phyloP scores from a whole-genome alignment of 805 yeast genomes.

The Yarrowia phangngaensis region DNA sequence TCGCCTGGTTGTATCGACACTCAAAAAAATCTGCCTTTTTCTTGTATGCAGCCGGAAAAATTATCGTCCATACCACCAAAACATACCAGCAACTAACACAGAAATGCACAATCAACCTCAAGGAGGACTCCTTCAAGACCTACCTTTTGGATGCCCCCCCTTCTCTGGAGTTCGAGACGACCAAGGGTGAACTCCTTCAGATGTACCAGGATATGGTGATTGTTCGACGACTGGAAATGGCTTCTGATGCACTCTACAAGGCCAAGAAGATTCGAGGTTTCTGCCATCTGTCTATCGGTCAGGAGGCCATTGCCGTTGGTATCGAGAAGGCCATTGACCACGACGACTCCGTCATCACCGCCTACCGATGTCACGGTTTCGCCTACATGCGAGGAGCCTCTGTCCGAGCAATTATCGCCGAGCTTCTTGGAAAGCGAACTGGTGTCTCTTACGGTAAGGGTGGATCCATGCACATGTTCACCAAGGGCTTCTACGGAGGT shows the following conservation, averaged over 20 bases:
- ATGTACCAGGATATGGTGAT: conserved; percentile 96
- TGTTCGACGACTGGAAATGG: conserved; percentile 95
- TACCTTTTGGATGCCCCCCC: conserved; percentile 76
- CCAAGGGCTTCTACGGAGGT: conserved; percentile 96
- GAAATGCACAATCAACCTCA: conserved; percentile 26
- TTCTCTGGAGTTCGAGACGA: conserved; percentile 66
- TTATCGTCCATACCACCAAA: conserved; percentile 6
- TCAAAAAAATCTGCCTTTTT: not conserved
- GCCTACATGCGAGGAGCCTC: conserved; percentile 95
- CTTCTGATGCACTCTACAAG: conserved; percentile 95
- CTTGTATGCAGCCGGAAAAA: conserved; percentile 21
- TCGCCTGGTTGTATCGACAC: not conserved
- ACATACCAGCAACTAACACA: conserved; percentile 5
- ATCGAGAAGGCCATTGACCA: conserved; percentile 88
- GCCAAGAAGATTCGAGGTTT: conserved; percentile 98
- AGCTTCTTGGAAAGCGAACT: conserved; percentile 91
- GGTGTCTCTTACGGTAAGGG: conserved; percentile 98
- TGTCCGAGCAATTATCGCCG: conserved; percentile 86
- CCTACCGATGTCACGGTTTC: conserved; percentile 99
- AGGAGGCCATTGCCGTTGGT: conserved; percentile 98
- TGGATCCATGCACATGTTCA: conserved; percentile 99
- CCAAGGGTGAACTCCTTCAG: conserved; percentile 72
- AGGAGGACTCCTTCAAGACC: conserved; percentile 73
- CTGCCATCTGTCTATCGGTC: conserved; percentile 97
- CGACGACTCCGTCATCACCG: conserved; percentile 86